Percentiles rank a stretch among this genome's conserved stretches.
Conservation (phyloP, 768 basidiomycete species). For the Amyloporia xantha region DNA sequence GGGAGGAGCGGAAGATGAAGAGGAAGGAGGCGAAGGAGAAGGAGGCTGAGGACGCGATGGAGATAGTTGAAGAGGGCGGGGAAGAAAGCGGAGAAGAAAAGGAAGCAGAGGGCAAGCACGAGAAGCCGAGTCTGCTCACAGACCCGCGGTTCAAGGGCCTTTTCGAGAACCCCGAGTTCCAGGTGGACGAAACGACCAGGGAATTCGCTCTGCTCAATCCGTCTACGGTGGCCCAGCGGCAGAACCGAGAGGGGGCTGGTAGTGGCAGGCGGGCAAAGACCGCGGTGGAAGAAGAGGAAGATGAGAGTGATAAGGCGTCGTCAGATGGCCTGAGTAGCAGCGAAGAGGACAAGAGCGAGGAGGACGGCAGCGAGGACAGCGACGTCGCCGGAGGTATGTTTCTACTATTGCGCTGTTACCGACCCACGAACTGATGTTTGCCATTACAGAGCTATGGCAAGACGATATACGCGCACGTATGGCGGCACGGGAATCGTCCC, state of each 20-base stretch:
- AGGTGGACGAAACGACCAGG: conserved; percentile 81
- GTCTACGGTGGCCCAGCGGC: conserved; percentile 58
- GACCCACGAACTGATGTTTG: not conserved
- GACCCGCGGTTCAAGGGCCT: conserved; percentile 89
- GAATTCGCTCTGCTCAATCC: conserved; percentile 95
- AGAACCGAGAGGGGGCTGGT: conserved; percentile 16
- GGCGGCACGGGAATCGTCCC: conserved; percentile 16
- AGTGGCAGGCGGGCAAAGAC: conserved; percentile 46
- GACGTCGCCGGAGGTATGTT: conserved; percentile 34
- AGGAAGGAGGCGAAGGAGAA: conserved; percentile 36
- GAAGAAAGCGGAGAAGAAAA: conserved; percentile 25
- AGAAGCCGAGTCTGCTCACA: conserved; percentile 50
- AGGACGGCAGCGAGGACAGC: conserved; percentile 41
- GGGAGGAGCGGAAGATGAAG: conserved; percentile 38
- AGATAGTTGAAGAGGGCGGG: conserved; percentile 30
- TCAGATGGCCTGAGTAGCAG: conserved; percentile 32
- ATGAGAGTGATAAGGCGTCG: conserved; percentile 70
- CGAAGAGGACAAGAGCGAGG: conserved; percentile 21
- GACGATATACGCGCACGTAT: conserved; percentile 21
- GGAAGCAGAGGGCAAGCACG: conserved; percentile 22
- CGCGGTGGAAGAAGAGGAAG: conserved; percentile 84
- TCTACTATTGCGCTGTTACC: not conserved
- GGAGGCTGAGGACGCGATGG: conserved; percentile 24
- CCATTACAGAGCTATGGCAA: conserved; percentile 18
- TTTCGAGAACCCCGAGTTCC: conserved; percentile 87